These are phyloP conservation scores for Salix arbutifolia DNA, from an alignment of 345 rosid species.

Conservation along the genomic window DNA sequence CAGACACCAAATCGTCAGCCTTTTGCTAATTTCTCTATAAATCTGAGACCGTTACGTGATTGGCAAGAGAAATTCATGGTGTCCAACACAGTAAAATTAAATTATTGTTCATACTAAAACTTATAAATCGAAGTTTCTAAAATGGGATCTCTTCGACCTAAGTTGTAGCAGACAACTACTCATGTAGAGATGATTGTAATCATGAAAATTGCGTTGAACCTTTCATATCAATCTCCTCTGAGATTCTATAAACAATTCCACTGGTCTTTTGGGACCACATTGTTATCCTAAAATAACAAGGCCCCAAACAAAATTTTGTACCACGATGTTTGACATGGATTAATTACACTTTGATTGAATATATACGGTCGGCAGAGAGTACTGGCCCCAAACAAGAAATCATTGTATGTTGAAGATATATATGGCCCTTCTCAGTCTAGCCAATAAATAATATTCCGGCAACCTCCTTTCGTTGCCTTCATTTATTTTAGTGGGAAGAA, in stretches of 20 bases:
- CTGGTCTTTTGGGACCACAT: neutral
- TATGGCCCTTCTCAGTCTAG: neutral
- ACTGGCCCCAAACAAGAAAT: neutral
- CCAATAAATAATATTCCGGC: neutral
- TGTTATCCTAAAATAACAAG: neutral
- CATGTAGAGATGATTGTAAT: too few species aligned
- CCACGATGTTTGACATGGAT: neutral
- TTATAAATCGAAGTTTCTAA: too few species aligned
- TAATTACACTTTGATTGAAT: neutral
- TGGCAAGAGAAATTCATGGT: too few species aligned
- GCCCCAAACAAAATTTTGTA: neutral
- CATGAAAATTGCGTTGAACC: too few species aligned
- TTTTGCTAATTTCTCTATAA: too few species aligned
- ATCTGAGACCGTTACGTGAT: too few species aligned
- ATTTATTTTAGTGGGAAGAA: neutral
- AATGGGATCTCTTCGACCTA: too few species aligned
- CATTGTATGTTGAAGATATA: neutral
- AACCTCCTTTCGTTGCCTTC: neutral
- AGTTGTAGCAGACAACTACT: too few species aligned
- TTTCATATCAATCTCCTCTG: too few species aligned
- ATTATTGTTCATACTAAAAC: too few species aligned
- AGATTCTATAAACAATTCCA: neutral
- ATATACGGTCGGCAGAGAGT: neutral
- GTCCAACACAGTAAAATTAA: too few species aligned
- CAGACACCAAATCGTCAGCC: conserved; percentile 29